Conservation (phyloP, 495 filamentous ascomycete genomes). For the Aspergillus panamensis region DNA sequence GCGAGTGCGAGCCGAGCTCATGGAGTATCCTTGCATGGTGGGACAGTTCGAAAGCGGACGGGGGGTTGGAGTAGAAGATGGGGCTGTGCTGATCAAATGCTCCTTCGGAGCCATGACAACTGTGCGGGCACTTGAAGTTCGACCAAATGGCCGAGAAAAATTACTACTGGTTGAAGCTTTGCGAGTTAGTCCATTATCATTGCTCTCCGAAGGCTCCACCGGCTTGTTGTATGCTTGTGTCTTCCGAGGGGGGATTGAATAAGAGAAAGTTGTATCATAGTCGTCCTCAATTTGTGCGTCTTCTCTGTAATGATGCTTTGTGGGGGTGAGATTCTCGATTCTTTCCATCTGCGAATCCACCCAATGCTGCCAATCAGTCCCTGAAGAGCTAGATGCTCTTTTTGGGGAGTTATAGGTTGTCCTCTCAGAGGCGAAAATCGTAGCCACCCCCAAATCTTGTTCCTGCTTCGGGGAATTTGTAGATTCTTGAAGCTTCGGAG, state of each 20-base stretch:
- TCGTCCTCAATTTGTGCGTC: constrained; percentile 56
- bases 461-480: constrained; percentile 13
- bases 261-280: not conserved
- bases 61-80: not conserved
- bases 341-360: constrained; percentile 43
- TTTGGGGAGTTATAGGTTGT: constrained; percentile 37
- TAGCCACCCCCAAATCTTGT: constrained; percentile 40
- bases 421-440: constrained; percentile 42
- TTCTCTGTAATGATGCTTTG: constrained; percentile 57
- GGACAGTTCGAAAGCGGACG: constrained; percentile 1
- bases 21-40: not conserved
- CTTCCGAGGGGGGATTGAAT: constrained; percentile 6
- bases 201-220: constrained; percentile 4
- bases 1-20: constrained; percentile 4
- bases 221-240: constrained; percentile 10
- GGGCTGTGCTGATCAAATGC: not conserved
- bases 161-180: constrained; percentile 26
- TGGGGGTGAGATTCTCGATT: constrained; percentile 31
- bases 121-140: constrained; percentile 31
- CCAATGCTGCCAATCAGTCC: constrained; percentile 49
- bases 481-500: constrained; percentile 24
- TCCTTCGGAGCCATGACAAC: constrained; percentile 25
- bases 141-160: constrained; percentile 38
- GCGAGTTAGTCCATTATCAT: not conserved
- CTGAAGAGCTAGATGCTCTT: constrained; percentile 19